Evolutionary conservation across 148 eudicot species (phyloP).

Genomic region (Drosera capensis): DNA sequence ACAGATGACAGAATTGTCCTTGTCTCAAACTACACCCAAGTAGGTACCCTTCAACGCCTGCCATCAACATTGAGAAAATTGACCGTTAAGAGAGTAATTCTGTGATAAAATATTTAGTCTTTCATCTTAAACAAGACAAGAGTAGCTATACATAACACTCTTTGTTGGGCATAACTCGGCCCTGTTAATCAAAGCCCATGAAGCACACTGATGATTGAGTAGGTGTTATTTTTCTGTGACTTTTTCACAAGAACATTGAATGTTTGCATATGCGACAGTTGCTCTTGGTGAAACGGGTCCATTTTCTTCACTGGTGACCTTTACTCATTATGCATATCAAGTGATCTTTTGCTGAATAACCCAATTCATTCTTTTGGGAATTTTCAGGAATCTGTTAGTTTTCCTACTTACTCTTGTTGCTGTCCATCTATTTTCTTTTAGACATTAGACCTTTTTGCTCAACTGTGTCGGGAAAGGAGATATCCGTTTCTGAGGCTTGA

Average conservation of each 20-base stretch:
- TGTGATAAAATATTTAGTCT: too few species aligned
- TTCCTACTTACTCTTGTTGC: not conserved
- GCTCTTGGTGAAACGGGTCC: not conserved
- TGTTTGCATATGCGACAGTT: not conserved
- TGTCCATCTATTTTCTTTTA: slow-evolving; percentile 13
- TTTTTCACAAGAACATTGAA: not conserved
- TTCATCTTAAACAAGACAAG: too few species aligned
- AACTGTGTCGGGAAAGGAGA: slow-evolving; percentile 94
- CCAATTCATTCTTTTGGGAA: not conserved
- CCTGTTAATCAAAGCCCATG: too few species aligned
- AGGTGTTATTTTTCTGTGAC: not conserved
- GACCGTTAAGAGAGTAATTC: too few species aligned
- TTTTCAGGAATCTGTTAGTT: not conserved
- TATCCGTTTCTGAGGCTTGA: slow-evolving; percentile 91
- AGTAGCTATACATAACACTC: too few species aligned
- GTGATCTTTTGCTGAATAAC: not conserved
- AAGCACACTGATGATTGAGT: too few species aligned
- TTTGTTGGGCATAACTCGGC: too few species aligned
- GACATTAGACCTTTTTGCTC: slow-evolving; percentile 97
- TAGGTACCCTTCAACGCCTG: too few species aligned
- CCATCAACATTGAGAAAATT: too few species aligned
- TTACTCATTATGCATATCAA: not conserved
- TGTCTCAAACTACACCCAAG: slow-evolving; percentile 99
- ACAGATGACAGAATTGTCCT: slow-evolving; percentile 98
- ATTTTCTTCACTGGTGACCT: not conserved